Base-by-base conservation (phyloP, 1,284 basidiomycete genomes). In the Austroboletus sp. region DNA sequence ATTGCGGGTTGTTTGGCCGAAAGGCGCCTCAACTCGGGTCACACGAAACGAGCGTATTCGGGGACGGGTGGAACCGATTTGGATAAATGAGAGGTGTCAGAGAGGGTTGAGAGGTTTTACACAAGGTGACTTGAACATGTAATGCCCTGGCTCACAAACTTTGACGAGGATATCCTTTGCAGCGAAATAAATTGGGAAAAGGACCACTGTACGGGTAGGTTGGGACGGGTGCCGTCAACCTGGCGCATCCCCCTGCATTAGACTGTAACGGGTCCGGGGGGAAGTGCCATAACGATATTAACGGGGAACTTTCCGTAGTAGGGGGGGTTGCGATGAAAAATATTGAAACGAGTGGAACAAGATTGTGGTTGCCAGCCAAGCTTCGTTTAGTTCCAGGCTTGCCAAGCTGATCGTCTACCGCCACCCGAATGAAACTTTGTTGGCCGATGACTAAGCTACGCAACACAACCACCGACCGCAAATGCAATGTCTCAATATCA, bases 31-130 rank as follows among this genome's bases (percentile, higher is more conserved):
- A 39, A 38, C 53, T 66, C 51, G 45, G 47, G 53, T 50, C 53
- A 57, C 61, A 55, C 55, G 54, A 52, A 55, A 60, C 53, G 48
- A 52, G 50, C 12, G 30, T 31, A 13, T 44, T 50, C 49, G 44
- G 53, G 31, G 51, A 49, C 46, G 45, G 45, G 26, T 55, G 21
- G 21, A 37, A 60, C 60, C 42, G 31, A 63, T 57, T 58, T 57
- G 62, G 65, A 50, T 66, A 63, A 48, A 63, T 65, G 56, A 48
- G 43, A 45, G 42, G 56, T 61, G 65, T 63, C 58, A 63, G 51
- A 40, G 49, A 49, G 53, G 45, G 48, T 49, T 57, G 49, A 45
- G 46, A 34, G 30, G 49, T 58, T n/a, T n/a, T 55, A 60, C 57
- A 60, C 43, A 46, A 63, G 48, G 17, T 50, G 52, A 50, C 12